Conservation (phyloP, 441 rosid species). For the Gossypium lobatum region DNA sequence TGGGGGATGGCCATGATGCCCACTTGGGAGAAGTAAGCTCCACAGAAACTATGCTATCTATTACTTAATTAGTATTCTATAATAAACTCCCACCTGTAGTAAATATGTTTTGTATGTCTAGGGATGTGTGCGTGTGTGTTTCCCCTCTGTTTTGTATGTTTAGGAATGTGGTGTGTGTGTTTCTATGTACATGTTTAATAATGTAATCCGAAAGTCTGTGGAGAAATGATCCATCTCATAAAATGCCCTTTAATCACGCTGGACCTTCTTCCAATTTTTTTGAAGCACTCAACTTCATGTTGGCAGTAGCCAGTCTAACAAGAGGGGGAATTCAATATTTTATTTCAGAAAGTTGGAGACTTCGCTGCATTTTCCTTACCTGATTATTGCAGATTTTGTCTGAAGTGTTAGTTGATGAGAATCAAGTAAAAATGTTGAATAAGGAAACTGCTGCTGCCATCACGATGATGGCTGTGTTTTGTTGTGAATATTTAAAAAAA, state of each 20-base stretch:
- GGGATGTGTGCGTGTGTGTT: neutral
- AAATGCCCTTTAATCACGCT: too few relatives aligned
- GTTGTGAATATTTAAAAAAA: neutral
- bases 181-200: neutral
- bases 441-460: conserved; percentile 1
- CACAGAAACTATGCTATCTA: neutral
- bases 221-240: too few relatives aligned
- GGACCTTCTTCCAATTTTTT: too few relatives aligned
- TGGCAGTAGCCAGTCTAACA: too few relatives aligned
- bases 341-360: neutral
- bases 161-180: neutral
- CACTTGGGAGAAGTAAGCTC: conserved; percentile 65
- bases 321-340: too few relatives aligned
- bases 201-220: too few relatives aligned
- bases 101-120: neutral
- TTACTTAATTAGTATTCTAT: neutral
- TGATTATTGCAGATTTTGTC: neutral
- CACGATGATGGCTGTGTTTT: neutral
- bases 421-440: neutral
- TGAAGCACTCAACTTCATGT: too few relatives aligned
- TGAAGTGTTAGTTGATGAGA: neutral
- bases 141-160: neutral
- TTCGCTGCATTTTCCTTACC: neutral
- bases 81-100: neutral
- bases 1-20: conserved; percentile 69